A percentile compares a stretch with the other conserved stretches of the same genome.
Evolutionary conservation across 2,329 filamentous ascomycete species (phyloP).

Genomic region (Penicillium sp.): DNA sequence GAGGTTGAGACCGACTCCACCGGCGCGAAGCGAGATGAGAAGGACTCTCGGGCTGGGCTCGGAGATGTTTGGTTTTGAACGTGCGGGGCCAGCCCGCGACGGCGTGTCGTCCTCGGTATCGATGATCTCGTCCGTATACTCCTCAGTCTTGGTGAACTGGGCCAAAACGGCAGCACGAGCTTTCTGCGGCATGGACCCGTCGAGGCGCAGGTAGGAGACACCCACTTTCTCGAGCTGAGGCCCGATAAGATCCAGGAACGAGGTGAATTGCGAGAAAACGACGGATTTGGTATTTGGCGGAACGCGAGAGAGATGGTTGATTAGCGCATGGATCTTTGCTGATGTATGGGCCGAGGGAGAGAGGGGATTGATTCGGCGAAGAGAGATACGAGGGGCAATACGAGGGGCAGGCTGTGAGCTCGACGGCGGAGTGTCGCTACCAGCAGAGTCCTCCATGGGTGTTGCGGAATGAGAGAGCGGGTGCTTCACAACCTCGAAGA

Average conservation of each 20-base stretch:
- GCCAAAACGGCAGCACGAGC: constrained; percentile 74
- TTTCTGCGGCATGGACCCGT: constrained; percentile 88
- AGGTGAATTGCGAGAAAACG: constrained; percentile 96
- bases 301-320: constrained; percentile 71
- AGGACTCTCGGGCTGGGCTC: constrained; percentile 57
- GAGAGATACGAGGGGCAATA: constrained; percentile 59
- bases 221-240: constrained; percentile 72
- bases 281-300: constrained; percentile 80
- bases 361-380: constrained; percentile 63
- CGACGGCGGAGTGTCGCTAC: constrained; percentile 41
- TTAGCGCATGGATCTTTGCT: constrained; percentile 81
- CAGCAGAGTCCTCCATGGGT: constrained; percentile 48
- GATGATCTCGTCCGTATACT: constrained; percentile 38
- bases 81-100: background rate
- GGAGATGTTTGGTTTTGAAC: constrained; percentile 8
- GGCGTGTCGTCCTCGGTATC: constrained; percentile 36
- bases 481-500: constrained; percentile 89
- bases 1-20: constrained; percentile 90
- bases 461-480: constrained; percentile 46
- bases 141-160: constrained; percentile 63
- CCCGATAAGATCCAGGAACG: constrained; percentile 88
- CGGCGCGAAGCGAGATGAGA: constrained; percentile 81
- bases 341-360: constrained; percentile 64
- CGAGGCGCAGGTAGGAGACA: constrained; percentile 81
- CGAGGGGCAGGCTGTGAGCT: constrained; percentile 46